Evolutionary conservation across 495 filamentous ascomycete species (phyloP), one percentile per base, ranked within the genome.

Genomic region (Aspergillus sclerotiicarbonarius): DNA sequence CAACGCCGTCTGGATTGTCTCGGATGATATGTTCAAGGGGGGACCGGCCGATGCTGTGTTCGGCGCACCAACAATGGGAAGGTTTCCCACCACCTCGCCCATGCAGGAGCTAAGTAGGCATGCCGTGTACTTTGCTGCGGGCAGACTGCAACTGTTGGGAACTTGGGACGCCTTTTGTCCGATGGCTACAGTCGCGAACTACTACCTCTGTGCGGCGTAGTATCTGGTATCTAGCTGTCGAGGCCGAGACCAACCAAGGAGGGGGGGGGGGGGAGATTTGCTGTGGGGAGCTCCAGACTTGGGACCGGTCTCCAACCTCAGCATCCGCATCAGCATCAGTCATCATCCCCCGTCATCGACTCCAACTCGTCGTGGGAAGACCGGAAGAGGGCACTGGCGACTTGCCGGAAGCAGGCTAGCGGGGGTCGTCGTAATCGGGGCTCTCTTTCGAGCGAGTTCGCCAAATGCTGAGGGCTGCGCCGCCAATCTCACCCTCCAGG

Each of bases 391-490:
- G 45, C 12, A 47, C 19, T 50, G 20, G 41, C 47, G 46, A 51
- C 51, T 31, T 58, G 48, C 57, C 57, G 30, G 25, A 65, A 50
- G 6, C 32, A 35, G 55, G 44, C 41, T 63, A 66, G 63, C 47
- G 43, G 31, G 25, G 37, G 60, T 53, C 53, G 60, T 66, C 58
- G 60, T 66, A 51, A 61, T 61, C 60, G 18, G 48, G 54, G 54
- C 47, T 53, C 49, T 44, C 52, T 50, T 54, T 41, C 12, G 37
- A 55, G 20, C 29, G 16, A 25, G 37, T 53, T 53, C 37, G 13
- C 29, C 35, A 19, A 25, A 20, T 35, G 12, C 39, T 25, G 37
- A 39, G 50, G 32, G 39, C 43, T 18, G n/a, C 48, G 31, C 15
- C 18, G 48, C 30, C 51, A 54, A 60, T 18, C 51, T 29, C 29